Evolutionary conservation across 768 basidiomycete genomes (phyloP).

Genomic region (Cyclocybe aegerita): DNA sequence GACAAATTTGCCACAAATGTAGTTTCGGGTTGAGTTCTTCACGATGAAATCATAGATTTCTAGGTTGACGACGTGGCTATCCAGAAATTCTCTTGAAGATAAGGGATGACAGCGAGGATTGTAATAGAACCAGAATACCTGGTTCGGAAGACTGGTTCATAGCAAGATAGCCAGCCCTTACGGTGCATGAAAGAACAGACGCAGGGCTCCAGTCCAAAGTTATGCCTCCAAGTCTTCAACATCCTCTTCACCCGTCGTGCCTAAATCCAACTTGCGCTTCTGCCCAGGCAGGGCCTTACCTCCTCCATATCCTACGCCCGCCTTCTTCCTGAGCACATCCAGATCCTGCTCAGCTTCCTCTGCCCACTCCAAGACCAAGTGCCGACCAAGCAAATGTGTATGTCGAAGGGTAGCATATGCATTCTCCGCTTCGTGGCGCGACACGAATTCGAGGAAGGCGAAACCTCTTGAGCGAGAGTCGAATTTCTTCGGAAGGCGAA

Average conservation of each 20-base stretch:
- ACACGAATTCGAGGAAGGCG: conserved; percentile 93
- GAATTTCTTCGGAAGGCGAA: conserved; percentile 90
- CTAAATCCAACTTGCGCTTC: conserved; percentile 70
- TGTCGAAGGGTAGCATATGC: conserved; percentile 86
- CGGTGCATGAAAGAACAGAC: too few relatives aligned
- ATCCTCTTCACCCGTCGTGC: conserved; percentile 36
- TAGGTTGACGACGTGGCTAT: too few relatives aligned
- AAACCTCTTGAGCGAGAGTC: conserved; percentile 89
- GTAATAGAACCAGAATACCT: too few relatives aligned
- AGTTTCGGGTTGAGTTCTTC: too few relatives aligned
- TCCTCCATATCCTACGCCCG: conserved; percentile 72
- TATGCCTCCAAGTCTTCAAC: conserved; percentile 30
- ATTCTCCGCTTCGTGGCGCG: conserved; percentile 85
- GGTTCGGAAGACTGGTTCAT: too few relatives aligned
- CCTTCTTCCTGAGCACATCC: conserved; percentile 74
- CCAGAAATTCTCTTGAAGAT: too few relatives aligned
- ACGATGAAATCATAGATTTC: too few relatives aligned
- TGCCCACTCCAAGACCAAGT: conserved; percentile 95
- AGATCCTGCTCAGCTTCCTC: conserved; percentile 79
- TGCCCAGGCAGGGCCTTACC: conserved; percentile 70
- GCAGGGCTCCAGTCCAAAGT: too few relatives aligned
- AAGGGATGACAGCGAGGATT: too few relatives aligned
- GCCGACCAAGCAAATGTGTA: conserved; percentile 93
- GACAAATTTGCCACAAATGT: too few relatives aligned
- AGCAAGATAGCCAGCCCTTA: too few relatives aligned